phyloP scores from a whole-genome alignment of 495 filamentous ascomycete genomes.

The Cercophora scortea region DNA sequence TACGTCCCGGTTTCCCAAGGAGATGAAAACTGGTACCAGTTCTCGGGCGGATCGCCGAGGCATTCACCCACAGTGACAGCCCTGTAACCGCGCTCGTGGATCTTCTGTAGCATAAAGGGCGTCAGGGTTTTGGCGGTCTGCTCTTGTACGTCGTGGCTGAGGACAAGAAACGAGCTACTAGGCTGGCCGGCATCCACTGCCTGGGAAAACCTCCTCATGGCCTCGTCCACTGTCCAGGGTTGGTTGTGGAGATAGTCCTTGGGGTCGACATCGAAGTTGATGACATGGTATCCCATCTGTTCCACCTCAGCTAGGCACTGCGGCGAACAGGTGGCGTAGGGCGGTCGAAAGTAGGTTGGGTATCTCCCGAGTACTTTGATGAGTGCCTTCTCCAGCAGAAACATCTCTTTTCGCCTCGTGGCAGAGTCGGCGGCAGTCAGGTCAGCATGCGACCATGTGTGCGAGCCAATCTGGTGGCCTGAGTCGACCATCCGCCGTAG shows the following conservation, averaged over 20 bases:
- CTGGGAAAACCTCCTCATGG: conserved; percentile 18
- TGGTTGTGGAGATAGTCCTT: conserved; percentile 29
- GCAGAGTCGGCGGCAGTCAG: conserved; percentile 11
- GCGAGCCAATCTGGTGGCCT: conserved; percentile 26
- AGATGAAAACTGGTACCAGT: conserved; percentile 48
- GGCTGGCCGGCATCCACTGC: conserved; percentile 12
- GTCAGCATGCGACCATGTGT: conserved; percentile 33
- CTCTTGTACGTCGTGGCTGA: conserved; percentile 32
- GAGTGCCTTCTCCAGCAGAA: conserved; percentile 19
- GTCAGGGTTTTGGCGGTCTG: conserved; percentile 25
- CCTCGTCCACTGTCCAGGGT: conserved; percentile 7
- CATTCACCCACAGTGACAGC: conserved; percentile 55
- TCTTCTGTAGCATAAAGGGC: conserved; percentile 22
- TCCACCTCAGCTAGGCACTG: conserved; percentile 21
- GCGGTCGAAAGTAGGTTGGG: conserved; percentile 38
- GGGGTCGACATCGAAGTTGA: conserved; percentile 37
- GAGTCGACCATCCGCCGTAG: conserved; percentile 21
- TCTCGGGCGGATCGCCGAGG: conserved; percentile 44
- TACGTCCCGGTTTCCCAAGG: too few species aligned
- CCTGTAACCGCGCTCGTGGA: conserved; percentile 17
- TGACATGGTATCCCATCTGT: conserved; percentile 30
- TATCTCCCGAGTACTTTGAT: conserved; percentile 22
- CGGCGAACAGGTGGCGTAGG: conserved; percentile 25
- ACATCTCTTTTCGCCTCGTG: conserved; percentile 20
- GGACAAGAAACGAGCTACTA: conserved; percentile 18